phyloP scores from a whole-genome alignment of 129 eudicot species.

The Apium graveolens region DNA sequence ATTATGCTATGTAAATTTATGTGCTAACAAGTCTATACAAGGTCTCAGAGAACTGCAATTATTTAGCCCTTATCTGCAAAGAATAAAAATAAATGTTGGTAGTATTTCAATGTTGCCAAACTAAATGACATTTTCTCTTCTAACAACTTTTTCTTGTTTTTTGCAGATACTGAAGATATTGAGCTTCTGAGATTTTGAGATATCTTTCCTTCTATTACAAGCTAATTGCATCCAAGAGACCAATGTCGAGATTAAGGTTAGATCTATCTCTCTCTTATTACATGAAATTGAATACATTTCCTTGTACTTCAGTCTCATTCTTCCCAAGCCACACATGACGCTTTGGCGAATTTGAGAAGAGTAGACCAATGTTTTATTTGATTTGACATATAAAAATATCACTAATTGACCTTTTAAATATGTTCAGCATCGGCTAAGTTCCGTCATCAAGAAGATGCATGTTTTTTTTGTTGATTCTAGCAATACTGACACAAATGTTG shows the following conservation, averaged over 20 bases:
- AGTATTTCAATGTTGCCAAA: background rate
- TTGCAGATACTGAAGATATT: background rate
- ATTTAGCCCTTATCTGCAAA: background rate
- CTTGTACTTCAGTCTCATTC: background rate
- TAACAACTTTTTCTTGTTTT: background rate
- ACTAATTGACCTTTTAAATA: too few species aligned
- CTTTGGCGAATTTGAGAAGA: background rate
- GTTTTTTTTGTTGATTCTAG: background rate
- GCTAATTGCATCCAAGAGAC: background rate
- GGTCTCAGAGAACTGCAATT: background rate
- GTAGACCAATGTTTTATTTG: background rate
- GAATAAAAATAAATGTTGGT: background rate
- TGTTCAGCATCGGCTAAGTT: background rate
- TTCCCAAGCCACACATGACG: background rate
- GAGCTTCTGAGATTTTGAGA: background rate
- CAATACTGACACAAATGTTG: background rate
- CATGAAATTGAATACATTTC: too few species aligned
- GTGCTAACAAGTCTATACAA: background rate
- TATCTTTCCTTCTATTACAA: background rate
- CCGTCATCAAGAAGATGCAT: background rate
- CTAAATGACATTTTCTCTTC: background rate
- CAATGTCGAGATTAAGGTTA: conserved; percentile 20
- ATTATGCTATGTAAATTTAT: background rate
- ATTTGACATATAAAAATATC: background rate
- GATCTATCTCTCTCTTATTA: background rate